Conservation (phyloP, 306 rosid genomes). For the Gynostemma pentaphyllum region DNA sequence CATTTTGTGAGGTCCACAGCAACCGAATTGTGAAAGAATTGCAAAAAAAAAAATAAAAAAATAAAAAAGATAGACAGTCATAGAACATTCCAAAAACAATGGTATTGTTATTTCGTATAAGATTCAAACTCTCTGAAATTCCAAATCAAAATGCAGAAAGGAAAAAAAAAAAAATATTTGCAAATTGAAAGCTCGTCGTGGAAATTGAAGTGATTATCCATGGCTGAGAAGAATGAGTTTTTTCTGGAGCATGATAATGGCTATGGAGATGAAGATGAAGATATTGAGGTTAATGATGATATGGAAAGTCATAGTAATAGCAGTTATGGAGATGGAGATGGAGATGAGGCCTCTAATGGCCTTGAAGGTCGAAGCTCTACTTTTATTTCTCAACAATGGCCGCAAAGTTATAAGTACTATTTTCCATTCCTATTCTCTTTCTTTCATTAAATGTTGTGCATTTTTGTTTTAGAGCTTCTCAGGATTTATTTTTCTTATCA, state of each 20-base stretch:
- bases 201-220: conserved; percentile 10
- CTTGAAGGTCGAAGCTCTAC: conserved; percentile 15
- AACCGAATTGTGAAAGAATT: too few species aligned
- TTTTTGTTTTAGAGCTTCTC: neutral
- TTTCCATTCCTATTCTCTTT: neutral
- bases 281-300: conserved; percentile 20
- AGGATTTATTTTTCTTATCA: neutral
- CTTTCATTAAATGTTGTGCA: neutral
- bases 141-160: neutral
- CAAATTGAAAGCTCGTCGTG: neutral
- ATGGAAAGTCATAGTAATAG: conserved; percentile 16
- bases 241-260: conserved; percentile 18
- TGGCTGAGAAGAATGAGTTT: conserved; percentile 22
- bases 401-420: conserved; percentile 58
- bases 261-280: conserved; percentile 25
- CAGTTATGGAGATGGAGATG: conserved; percentile 14
- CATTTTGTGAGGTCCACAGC: too few species aligned
- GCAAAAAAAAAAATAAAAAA: too few species aligned
- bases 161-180: too few species aligned
- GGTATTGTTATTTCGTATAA: too few species aligned
- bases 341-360: neutral
- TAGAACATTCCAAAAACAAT: too few species aligned
- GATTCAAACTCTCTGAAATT: too few species aligned
- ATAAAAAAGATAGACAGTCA: too few species aligned
- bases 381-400: conserved; percentile 63